phyloP scores from a whole-genome alignment of 306 rosid genomes.

The Fragaria vesca region DNA sequence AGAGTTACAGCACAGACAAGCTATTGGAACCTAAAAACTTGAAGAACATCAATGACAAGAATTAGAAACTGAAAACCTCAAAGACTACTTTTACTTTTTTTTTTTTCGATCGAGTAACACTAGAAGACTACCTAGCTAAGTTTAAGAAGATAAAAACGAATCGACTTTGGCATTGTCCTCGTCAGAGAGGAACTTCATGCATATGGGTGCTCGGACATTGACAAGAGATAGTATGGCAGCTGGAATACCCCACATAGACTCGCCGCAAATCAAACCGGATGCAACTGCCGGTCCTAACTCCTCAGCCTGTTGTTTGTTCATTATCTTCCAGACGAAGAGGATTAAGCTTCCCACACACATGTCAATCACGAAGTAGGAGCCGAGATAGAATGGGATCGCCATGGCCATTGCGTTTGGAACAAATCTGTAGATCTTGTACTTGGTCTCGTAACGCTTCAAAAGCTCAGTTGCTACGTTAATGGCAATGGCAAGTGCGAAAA shows the following conservation, averaged over 20 bases:
- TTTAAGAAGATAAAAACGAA: neutral
- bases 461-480: neutral
- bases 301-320: neutral
- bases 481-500: neutral
- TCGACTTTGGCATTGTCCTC: neutral
- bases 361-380: neutral
- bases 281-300: neutral
- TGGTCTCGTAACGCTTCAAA: neutral
- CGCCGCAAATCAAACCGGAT: neutral
- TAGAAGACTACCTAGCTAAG: neutral
- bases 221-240: neutral
- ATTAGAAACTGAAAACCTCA: too few species aligned
- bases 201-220: neutral
- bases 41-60: neutral
- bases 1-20: too few species aligned
- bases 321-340: neutral
- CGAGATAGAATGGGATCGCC: neutral
- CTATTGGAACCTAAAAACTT: too few species aligned
- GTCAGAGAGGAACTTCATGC: neutral
- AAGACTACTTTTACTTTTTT: too few species aligned
- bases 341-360: neutral
- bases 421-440: neutral
- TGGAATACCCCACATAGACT: neutral
- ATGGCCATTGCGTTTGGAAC: neutral
- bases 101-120: too few species aligned